Evolutionary conservation across 2,329 filamentous ascomycete genomes (phyloP).

Genomic region (Pleurostoma richardsiae): DNA sequence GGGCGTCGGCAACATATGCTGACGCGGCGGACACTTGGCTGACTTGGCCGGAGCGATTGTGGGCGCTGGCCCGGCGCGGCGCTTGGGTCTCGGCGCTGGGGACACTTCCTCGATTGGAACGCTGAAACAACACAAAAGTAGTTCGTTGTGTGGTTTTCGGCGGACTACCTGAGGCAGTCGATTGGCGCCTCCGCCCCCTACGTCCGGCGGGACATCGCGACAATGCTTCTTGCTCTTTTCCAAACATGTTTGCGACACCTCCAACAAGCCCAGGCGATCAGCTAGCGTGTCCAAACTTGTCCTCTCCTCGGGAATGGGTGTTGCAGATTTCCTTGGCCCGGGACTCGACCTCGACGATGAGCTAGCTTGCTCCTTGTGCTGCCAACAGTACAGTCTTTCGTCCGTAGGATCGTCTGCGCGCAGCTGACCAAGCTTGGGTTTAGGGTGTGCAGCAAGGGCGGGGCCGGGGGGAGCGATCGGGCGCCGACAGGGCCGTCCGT

Average conservation of each 20-base stretch:
- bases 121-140: constrained; percentile 46
- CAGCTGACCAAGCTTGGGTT: constrained; percentile 22
- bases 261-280: constrained; percentile 70
- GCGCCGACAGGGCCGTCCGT: constrained; percentile 78
- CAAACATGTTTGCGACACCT: constrained; percentile 46
- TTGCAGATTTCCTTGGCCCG: constrained; percentile 32
- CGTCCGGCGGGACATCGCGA: constrained; percentile 16
- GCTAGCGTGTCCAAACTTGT: constrained; percentile 85
- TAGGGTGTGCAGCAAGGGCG: constrained; percentile 13
- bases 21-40: constrained; percentile 19
- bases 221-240: constrained; percentile 18
- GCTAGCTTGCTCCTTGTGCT: constrained; percentile 83
- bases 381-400: constrained; percentile 80
- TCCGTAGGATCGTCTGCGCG: constrained; percentile 46
- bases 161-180: constrained; percentile 18
- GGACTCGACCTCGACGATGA: constrained; percentile 39
- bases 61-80: constrained; percentile 36
- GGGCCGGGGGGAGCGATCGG: constrained; percentile 48
- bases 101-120: constrained; percentile 38
- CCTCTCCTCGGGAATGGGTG: constrained; percentile 56
- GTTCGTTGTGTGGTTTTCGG: constrained; percentile 22
- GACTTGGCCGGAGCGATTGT: constrained; percentile 4
- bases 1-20: constrained; percentile 17
- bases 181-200: constrained; percentile 12
- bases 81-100: constrained; percentile 37